Percentiles rank a stretch among this genome's conserved stretches.
Conservation (phyloP, 345 rosid genomes). For the Rhodamnia rubescens region DNA sequence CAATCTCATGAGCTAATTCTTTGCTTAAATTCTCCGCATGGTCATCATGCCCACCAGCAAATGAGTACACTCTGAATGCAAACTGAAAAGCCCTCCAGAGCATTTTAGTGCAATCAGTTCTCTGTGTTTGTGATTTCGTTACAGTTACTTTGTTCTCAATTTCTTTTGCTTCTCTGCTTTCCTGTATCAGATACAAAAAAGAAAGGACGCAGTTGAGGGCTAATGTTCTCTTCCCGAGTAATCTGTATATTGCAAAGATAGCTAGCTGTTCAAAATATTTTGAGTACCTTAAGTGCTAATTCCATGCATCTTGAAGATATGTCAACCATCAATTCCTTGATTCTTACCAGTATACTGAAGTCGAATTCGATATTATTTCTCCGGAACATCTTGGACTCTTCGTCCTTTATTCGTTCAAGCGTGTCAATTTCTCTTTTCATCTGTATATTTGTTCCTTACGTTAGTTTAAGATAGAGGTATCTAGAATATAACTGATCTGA, state of each 20-base stretch:
- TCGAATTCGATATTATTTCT: conserved; percentile 67
- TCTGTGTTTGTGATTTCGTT: conserved; percentile 18
- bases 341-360: conserved; percentile 54
- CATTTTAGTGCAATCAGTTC: conserved; percentile 34
- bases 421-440: conserved; percentile 69
- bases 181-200: conserved; percentile 22
- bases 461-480: background rate
- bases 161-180: conserved; percentile 48
- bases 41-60: conserved; percentile 94
- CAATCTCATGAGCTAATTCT: conserved; percentile 80
- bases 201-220: background rate
- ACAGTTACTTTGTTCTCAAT: conserved; percentile 9
- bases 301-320: conserved; percentile 90
- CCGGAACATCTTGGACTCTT: conserved; percentile 69
- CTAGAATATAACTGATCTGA: background rate
- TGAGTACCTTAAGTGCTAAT: conserved; percentile 59
- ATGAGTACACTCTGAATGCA: conserved; percentile 74
- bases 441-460: conserved; percentile 9
- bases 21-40: conserved; percentile 69
- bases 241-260: background rate
- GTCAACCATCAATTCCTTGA: conserved; percentile 89
- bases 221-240: background rate
- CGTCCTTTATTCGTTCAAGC: conserved; percentile 75
- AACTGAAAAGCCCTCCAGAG: conserved; percentile 92
- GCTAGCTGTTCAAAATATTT: background rate